phyloP scores from a whole-genome alignment of 129 eudicot genomes.

The Daucus carota region DNA sequence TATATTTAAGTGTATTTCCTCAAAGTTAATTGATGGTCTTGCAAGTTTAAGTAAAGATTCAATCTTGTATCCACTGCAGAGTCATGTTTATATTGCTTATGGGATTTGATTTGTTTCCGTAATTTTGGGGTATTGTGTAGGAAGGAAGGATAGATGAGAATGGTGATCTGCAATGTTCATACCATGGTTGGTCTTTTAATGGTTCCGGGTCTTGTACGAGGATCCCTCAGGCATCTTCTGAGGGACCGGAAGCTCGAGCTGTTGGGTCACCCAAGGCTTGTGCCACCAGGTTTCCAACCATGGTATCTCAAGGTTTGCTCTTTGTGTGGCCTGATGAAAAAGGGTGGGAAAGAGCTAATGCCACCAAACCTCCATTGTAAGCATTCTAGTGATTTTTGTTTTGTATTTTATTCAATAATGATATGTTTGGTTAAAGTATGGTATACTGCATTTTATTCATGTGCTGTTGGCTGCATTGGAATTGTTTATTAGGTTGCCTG shows the following conservation, averaged over 20 bases:
- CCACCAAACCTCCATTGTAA: constrained; percentile 77
- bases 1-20: not conserved
- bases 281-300: constrained; percentile 74
- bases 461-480: constrained; percentile 15
- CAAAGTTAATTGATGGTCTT: not conserved
- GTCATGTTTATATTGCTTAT: too few relatives aligned
- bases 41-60: not conserved
- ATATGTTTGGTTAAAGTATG: not conserved
- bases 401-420: not conserved
- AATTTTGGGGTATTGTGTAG: constrained; percentile 27
- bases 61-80: not conserved
- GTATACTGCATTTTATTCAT: constrained; percentile 9
- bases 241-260: constrained; percentile 92
- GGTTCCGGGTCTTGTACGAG: constrained; percentile 78
- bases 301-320: constrained; percentile 96
- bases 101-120: too few relatives aligned
- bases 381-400: not conserved
- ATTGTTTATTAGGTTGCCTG: constrained; percentile 72
- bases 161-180: constrained; percentile 91
- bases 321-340: constrained; percentile 98
- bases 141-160: constrained; percentile 97
- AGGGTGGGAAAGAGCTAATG: constrained; percentile 72
- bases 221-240: constrained; percentile 82
- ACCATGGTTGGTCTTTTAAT: constrained; percentile 94
- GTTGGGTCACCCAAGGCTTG: constrained; percentile 80